phyloP scores from a whole-genome alignment of 2,329 filamentous ascomycete genomes.

The Raffaelea deltoideospora region DNA sequence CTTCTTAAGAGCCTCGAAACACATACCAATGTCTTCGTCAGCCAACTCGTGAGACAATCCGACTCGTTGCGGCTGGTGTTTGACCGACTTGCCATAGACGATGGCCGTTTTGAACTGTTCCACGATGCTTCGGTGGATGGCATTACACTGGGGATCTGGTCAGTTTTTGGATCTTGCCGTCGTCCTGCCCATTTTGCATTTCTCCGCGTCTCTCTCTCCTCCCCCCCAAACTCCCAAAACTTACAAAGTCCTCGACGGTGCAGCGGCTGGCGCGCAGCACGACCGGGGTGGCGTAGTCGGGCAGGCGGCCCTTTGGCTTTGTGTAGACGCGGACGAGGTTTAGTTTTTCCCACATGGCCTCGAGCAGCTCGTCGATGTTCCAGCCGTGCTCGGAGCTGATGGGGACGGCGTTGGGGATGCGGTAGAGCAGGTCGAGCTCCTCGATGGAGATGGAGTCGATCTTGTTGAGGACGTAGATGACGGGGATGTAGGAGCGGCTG shows the following conservation, averaged over 20 bases:
- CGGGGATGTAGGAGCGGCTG: conserved; percentile 92
- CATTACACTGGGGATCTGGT: conserved; percentile 57
- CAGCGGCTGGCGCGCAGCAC: conserved; percentile 70
- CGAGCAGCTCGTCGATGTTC: conserved; percentile 94
- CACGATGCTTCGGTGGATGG: conserved; percentile 89
- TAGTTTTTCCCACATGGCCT: conserved; percentile 95
- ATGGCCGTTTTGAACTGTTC: conserved; percentile 93
- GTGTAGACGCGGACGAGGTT: conserved; percentile 88
- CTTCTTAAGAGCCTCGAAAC: neutral
- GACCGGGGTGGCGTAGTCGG: conserved; percentile 83
- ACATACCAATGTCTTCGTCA: conserved; percentile 91
- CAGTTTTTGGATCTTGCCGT: too few relatives aligned
- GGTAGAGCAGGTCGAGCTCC: conserved; percentile 88
- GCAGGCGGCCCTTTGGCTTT: conserved; percentile 89
- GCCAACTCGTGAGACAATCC: conserved; percentile 80
- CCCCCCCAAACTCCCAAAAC: too few relatives aligned
- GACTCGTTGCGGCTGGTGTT: conserved; percentile 95
- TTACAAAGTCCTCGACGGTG: conserved; percentile 93
- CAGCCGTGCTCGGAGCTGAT: conserved; percentile 96
- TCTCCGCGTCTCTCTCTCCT: too few relatives aligned
- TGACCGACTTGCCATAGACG: conserved; percentile 94
- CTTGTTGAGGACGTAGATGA: conserved; percentile 97
- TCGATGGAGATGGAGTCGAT: conserved; percentile 97
- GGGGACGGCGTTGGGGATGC: conserved; percentile 90
- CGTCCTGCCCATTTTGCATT: too few relatives aligned